A percentile compares a stretch with the other conserved stretches of the same genome.
phyloP scores from a whole-genome alignment of 2,329 filamentous ascomycete species.

The Talaromyces funiculosus region DNA sequence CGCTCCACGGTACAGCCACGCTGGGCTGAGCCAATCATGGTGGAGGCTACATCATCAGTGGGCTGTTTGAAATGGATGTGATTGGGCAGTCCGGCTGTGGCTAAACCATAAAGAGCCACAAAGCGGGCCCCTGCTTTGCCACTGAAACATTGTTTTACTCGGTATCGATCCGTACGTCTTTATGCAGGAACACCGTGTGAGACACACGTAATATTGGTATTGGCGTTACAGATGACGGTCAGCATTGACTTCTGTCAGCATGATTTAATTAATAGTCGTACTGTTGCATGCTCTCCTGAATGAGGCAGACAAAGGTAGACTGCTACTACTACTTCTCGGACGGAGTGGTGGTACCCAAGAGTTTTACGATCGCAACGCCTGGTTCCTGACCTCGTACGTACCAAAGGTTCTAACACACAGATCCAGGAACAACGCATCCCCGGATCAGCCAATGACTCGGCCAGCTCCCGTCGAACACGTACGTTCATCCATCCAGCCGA shows the following conservation, averaged over 20 bases:
- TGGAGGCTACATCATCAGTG: background rate
- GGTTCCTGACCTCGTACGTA: background rate
- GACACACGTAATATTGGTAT: background rate
- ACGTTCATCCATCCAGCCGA: background rate
- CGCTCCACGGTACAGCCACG: constrained; percentile 5
- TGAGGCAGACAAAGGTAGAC: too few species aligned
- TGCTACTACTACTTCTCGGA: too few species aligned
- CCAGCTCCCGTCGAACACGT: background rate
- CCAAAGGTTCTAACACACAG: background rate
- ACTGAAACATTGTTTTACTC: background rate
- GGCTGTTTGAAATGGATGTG: background rate
- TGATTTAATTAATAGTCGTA: too few species aligned
- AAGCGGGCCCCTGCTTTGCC: background rate
- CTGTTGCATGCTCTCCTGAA: too few species aligned
- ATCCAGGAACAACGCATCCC: background rate
- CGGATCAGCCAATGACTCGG: background rate
- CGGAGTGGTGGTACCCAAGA: too few species aligned
- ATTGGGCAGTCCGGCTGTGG: background rate
- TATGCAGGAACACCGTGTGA: background rate
- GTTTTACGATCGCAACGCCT: background rate
- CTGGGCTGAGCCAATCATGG: background rate
- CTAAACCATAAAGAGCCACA: constrained; percentile 5
- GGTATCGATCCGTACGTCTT: background rate
- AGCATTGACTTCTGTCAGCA: background rate
- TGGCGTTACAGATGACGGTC: background rate